Evolutionary conservation across 805 yeast genomes (phyloP).

Genomic region (Candida montana): DNA sequence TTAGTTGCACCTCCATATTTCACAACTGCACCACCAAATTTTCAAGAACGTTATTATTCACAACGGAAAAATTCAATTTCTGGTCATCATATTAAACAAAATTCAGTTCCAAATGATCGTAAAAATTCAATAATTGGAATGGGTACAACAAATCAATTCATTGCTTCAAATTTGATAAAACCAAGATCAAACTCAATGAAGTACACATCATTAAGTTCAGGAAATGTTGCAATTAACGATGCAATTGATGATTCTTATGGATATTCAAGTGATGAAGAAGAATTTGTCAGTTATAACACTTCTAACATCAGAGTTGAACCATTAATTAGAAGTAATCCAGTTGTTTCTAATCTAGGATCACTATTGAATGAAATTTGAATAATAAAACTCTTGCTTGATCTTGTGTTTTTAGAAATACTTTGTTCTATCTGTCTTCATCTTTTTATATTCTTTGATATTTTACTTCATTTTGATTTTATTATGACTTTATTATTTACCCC

Average conservation of each 20-base stretch:
- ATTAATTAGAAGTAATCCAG: conserved; percentile 3
- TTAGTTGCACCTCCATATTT: conserved; percentile 10
- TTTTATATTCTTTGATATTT: too few relatives aligned
- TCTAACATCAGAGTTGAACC: conserved; percentile 16
- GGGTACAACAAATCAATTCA: neutral
- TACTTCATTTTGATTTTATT: too few relatives aligned
- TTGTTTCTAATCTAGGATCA: conserved; percentile 2
- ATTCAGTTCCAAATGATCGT: conserved; percentile 4
- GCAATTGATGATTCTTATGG: conserved; percentile 7
- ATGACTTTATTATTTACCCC: too few relatives aligned
- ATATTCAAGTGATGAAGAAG: conserved; percentile 8
- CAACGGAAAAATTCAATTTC: conserved; percentile 14
- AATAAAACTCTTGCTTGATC: too few relatives aligned
- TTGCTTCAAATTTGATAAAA: conserved; percentile 1
- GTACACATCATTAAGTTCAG: neutral
- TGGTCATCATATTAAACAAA: neutral
- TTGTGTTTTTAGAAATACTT: too few relatives aligned
- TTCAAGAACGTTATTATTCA: conserved; percentile 13
- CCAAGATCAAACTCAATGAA: conserved; percentile 16
- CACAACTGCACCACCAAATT: conserved; percentile 10
- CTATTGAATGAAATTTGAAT: conserved; percentile 1
- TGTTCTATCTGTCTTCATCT: too few relatives aligned
- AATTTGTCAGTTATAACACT: conserved; percentile 11
- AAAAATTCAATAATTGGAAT: conserved; percentile 6
- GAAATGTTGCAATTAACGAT: neutral